Evolutionary conservation across 768 basidiomycete species (phyloP).

Genomic region (Psilocybe sp.): DNA sequence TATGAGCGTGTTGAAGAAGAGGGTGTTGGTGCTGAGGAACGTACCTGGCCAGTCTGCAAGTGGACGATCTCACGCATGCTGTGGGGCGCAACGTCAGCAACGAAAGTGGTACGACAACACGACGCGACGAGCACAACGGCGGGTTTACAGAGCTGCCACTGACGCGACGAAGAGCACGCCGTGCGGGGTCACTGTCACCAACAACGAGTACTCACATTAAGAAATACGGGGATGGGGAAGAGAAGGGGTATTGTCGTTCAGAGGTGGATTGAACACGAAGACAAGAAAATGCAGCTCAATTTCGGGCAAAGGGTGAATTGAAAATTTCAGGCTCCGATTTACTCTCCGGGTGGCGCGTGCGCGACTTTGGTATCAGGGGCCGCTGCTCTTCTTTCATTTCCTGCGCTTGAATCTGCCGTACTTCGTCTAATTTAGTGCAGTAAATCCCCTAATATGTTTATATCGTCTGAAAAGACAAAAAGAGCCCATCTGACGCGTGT

Average conservation of each 20-base stretch:
- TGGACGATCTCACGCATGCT: constrained; percentile 99
- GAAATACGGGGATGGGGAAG: constrained; percentile 30
- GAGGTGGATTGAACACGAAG: constrained; percentile 44
- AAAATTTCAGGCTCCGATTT: constrained; percentile 45
- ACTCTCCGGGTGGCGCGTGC: constrained; percentile 38
- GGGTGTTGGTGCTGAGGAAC: constrained; percentile 28
- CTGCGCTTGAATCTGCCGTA: background rate
- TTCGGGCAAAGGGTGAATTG: constrained; percentile 37
- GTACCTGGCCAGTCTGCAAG: constrained; percentile 97
- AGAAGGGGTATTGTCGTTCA: constrained; percentile 38
- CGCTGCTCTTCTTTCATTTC: background rate
- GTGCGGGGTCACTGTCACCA: background rate
- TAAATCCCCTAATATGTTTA: no score
- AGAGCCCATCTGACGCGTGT: no score
- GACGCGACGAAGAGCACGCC: constrained; percentile 18
- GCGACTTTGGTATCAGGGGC: constrained; percentile 21
- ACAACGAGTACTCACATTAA: constrained; percentile 36
- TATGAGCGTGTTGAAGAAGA: constrained; percentile 19
- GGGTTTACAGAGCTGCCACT: constrained; percentile 11
- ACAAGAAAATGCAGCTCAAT: constrained; percentile 37
- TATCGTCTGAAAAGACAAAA: no score
- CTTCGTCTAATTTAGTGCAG: no score
- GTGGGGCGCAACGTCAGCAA: constrained; percentile 30
- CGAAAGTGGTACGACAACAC: constrained; percentile 48
- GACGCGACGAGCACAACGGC: constrained; percentile 34